phyloP scores from a whole-genome alignment of 108 stramenopile genomes.

The Fragilaria crotonensis region DNA sequence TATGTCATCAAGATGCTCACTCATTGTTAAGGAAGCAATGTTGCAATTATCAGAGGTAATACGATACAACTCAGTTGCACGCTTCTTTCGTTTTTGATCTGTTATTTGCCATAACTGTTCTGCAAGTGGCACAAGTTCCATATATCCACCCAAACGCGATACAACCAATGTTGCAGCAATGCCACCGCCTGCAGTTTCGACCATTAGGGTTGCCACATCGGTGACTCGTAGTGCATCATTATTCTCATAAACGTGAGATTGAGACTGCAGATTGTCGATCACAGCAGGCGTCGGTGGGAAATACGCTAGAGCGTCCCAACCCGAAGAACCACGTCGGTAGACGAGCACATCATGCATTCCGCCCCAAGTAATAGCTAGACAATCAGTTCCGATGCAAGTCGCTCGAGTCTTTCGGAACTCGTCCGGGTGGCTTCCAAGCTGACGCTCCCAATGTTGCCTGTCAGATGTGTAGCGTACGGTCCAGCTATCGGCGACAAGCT shows the following conservation, averaged over 20 bases:
- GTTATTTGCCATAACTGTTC: conserved; percentile 35
- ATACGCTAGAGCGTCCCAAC: conserved; percentile 28
- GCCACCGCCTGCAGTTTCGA: background rate
- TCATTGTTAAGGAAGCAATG: conserved; percentile 44
- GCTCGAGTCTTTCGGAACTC: conserved; percentile 42
- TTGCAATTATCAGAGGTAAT: background rate
- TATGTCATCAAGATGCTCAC: conserved; percentile 50
- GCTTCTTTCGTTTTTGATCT: conserved; percentile 15
- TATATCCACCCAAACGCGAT: conserved; percentile 64
- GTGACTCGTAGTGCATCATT: background rate
- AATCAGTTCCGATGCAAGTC: conserved; percentile 45
- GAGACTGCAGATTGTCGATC: conserved; percentile 14
- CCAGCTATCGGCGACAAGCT: conserved; percentile 4
- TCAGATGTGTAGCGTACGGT: conserved; percentile 24
- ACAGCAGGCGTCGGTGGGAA: conserved; percentile 19
- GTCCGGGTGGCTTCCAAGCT: background rate
- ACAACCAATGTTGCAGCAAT: conserved; percentile 39
- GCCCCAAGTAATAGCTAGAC: conserved; percentile 66
- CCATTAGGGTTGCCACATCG: conserved; percentile 11
- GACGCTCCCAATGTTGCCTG: conserved; percentile 1
- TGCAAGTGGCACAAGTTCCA: conserved; percentile 69
- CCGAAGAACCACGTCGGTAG: conserved; percentile 43
- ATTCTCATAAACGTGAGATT: conserved; percentile 13
- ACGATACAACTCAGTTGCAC: background rate
- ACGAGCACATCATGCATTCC: conserved; percentile 59